Base-by-base conservation (phyloP, 352 stramenopile genomes). In the Globisporangium parvum region DNA sequence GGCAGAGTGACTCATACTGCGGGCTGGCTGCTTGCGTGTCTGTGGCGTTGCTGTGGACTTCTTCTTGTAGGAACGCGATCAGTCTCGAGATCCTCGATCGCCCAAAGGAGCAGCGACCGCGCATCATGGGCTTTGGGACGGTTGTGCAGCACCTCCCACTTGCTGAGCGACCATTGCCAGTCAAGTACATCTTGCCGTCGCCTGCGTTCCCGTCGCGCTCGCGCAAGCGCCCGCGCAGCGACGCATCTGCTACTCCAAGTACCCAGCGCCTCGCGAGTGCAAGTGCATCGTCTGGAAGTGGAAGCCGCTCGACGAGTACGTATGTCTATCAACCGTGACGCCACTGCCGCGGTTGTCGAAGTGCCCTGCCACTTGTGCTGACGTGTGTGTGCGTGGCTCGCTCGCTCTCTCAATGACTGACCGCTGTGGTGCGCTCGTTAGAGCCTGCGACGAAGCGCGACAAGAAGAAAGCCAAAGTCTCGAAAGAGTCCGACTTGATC, bases 111-210 rank as follows among this genome's bases (percentile, higher is more conserved):
- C 69, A 91, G 53, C 73, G 84, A 10, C 80, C 79, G 21, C 76
- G 79, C 57, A 91, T 93, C 45, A 93, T 91, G 80, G 84, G 79
- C 0, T 91, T 93, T 59, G 84, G 84, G 37, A 91, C 84, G 35
- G 57, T 93, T 12, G 76, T 91, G 41, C 70, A 91, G 42, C 80
- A 91, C 62, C 67, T 93, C 21, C 80, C 80, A 6, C 51, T 77
- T 45, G 51, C 53, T 11, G 78, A 91, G 47, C 73, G 81, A 18
- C 80, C 78, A 10, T 64, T 88, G 24, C 83, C 83, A 15, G 67
- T 88, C 8, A 88, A 81, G 42, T 76, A 80, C 9, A 73, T 93
- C 33, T 65, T 89, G 15, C 75, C 78, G 26, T 88, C 83, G 0
- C 78, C 79, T 26, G 81, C 80, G 12, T 91, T 91, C 53, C 80